A percentile compares a stretch with the other conserved stretches of the same genome.
phyloP scores from a whole-genome alignment of 2,329 filamentous ascomycete genomes.

The Alternaria burnsii region DNA sequence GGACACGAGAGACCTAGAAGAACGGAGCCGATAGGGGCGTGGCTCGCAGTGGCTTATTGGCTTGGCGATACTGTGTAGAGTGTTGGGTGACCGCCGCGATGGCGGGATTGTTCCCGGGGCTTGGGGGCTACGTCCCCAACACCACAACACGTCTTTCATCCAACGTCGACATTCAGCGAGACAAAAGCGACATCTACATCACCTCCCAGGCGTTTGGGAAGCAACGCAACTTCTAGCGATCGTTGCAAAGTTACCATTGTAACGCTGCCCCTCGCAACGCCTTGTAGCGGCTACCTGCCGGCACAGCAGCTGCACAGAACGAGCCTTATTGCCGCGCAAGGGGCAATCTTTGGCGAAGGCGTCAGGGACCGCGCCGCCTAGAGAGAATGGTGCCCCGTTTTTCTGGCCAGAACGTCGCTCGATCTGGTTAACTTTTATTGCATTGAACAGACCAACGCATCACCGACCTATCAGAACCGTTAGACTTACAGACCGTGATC shows the following conservation, averaged over 20 bases:
- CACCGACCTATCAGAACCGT: slow-evolving; percentile 21
- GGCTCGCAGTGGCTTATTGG: slow-evolving; percentile 27
- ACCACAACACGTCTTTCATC: not conserved
- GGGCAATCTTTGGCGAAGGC: slow-evolving; percentile 11
- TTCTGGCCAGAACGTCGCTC: slow-evolving; percentile 31
- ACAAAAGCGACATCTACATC: not conserved
- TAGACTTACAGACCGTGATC: slow-evolving; percentile 17
- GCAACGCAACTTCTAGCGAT: not conserved
- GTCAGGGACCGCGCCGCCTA: slow-evolving; percentile 19
- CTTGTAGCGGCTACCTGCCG: slow-evolving; percentile 7
- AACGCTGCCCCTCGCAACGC: not conserved
- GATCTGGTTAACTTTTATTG: slow-evolving; percentile 37
- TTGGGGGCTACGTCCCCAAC: slow-evolving; percentile 1
- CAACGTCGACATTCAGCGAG: not conserved
- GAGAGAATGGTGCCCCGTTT: slow-evolving; percentile 19
- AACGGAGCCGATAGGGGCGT: slow-evolving; percentile 21
- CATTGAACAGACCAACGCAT: slow-evolving; percentile 32
- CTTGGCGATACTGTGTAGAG: slow-evolving; percentile 23
- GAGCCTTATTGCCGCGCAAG: slow-evolving; percentile 12
- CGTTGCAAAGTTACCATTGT: not conserved
- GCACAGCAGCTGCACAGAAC: slow-evolving; percentile 7
- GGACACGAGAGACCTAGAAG: slow-evolving; percentile 6
- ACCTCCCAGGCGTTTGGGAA: not conserved
- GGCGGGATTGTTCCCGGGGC: slow-evolving; percentile 3
- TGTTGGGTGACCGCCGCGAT: slow-evolving; percentile 3